Percentiles rank a stretch among this genome's conserved stretches.
These are phyloP conservation scores for Manihot esculenta DNA, from an alignment of 441 rosid species.

Conservation along the genomic window DNA sequence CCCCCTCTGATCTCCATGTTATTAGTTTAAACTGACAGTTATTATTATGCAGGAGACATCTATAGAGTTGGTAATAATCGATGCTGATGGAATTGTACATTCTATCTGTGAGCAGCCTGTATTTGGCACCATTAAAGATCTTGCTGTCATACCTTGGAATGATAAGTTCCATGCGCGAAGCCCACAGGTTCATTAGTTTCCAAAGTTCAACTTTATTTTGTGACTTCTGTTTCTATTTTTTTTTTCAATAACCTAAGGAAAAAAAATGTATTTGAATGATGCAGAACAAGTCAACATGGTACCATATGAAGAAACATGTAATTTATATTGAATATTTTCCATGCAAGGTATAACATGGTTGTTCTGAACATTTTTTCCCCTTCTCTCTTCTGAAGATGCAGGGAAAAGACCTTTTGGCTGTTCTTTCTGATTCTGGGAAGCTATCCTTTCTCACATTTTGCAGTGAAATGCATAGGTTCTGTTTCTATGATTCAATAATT, in stretches of 20 bases:
- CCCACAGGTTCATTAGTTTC: conserved; percentile 44
- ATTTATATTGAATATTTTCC: conserved; percentile 11
- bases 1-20: not conserved
- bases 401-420: conserved; percentile 84
- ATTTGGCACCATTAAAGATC: conserved; percentile 87
- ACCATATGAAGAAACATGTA: not conserved
- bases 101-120: conserved; percentile 86
- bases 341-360: not conserved
- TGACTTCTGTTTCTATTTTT: not conserved
- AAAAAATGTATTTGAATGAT: not conserved
- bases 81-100: conserved; percentile 73
- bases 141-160: conserved; percentile 71
- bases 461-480: conserved; percentile 96
- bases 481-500: conserved; percentile 25
- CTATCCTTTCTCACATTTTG: conserved; percentile 85
- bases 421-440: conserved; percentile 96
- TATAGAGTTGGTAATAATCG: conserved; percentile 74
- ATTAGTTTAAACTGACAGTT: conserved; percentile 1
- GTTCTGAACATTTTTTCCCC: conserved; percentile 15
- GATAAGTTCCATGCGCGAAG: conserved; percentile 41
- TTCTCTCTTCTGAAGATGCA: conserved; percentile 45
- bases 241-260: not conserved
- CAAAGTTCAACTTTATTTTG: not conserved
- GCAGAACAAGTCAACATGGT: not conserved
- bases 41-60: conserved; percentile 74